Evolutionary conservation across 2,329 filamentous ascomycete species (phyloP), one percentile per base, ranked within the genome.

Genomic region (Periconia macrospinosa): DNA sequence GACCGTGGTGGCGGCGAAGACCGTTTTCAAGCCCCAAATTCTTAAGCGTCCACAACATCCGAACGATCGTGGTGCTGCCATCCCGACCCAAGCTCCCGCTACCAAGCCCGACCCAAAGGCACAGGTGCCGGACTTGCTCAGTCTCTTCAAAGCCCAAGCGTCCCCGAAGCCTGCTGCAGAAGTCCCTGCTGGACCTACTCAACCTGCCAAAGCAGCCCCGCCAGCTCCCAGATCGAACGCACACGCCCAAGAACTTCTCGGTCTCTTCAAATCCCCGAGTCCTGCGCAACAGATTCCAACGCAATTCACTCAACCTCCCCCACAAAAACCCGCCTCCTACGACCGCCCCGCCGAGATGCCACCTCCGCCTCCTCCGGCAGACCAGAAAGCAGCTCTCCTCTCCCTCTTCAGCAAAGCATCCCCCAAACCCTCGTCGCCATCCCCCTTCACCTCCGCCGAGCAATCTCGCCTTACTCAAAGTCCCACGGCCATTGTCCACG

Each of bases 1-100:
- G 46, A 19, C 57, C 54, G 42, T 48, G 45, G 49, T 53, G 6
- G 56, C 57, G 43, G 50, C 60, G 15, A 17, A 17, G n/a, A 14
- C n/a, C n/a, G 19, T 18, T 10, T 75, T 73, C 59, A 67, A 73
- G 30, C 71, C 71, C 10, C 67, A 73, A 45, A 71, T 74, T 41
- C 50, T 75, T 18, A 70, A 69, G 51, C 66, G 71, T 13, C 69
- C 69, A 7, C 70, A 71, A 42, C 65, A 59, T 35, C 47, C 50
- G 14, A 40, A 30, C 11, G 48, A 27, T 19, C 11, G 47, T 13
- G 51, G 49, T 11, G 46, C 5, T 37, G 20, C 18, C 44, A 52
- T 43, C 60, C 56, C 15, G 52, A 54, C 9, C 50, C 30, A 41
- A 17, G 45, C 43, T 20, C 19, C 51, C 14, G 49, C 52, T 13